Percentiles rank a stretch among this genome's conserved stretches.
Conservation (phyloP, 2,329 filamentous ascomycete genomes). For the Emergomyces africanus region DNA sequence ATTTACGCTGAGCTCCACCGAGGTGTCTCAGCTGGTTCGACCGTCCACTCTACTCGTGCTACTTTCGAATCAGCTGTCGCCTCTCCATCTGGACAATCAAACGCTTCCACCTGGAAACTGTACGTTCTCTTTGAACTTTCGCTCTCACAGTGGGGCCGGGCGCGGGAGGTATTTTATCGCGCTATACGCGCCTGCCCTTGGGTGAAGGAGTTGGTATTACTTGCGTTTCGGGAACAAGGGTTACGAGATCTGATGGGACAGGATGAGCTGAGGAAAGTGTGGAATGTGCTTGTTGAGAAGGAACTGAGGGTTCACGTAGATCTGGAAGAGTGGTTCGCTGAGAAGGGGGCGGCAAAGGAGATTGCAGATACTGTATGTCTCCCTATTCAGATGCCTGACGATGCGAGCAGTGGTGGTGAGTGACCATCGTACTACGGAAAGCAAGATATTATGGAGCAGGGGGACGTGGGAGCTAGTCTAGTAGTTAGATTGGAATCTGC, state of each 20-base stretch:
- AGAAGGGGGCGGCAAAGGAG: slow-evolving; percentile 14
- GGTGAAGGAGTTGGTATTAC: slow-evolving; percentile 47
- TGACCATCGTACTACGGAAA: not conserved
- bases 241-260: slow-evolving; percentile 26
- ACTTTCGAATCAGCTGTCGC: slow-evolving; percentile 42
- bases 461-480: not conserved
- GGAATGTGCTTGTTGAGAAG: slow-evolving; percentile 47
- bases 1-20: slow-evolving; percentile 43
- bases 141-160: slow-evolving; percentile 25
- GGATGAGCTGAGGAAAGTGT: slow-evolving; percentile 40
- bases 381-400: slow-evolving; percentile 20
- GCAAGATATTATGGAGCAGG: not conserved
- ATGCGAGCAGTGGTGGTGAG: slow-evolving; percentile 18
- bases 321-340: slow-evolving; percentile 33
- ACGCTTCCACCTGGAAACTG: slow-evolving; percentile 38
- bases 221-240: slow-evolving; percentile 39
- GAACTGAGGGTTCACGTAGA: slow-evolving; percentile 47
- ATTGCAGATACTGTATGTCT: not conserved
- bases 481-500: not conserved
- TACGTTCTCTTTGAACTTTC: slow-evolving; percentile 39
- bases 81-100: slow-evolving; percentile 23
- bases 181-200: slow-evolving; percentile 48
- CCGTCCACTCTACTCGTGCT: slow-evolving; percentile 40
- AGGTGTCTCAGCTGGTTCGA: slow-evolving; percentile 31
- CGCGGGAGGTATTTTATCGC: slow-evolving; percentile 42